phyloP scores from a whole-genome alignment of 139 green algal species.

The Nannochloris sp. region DNA sequence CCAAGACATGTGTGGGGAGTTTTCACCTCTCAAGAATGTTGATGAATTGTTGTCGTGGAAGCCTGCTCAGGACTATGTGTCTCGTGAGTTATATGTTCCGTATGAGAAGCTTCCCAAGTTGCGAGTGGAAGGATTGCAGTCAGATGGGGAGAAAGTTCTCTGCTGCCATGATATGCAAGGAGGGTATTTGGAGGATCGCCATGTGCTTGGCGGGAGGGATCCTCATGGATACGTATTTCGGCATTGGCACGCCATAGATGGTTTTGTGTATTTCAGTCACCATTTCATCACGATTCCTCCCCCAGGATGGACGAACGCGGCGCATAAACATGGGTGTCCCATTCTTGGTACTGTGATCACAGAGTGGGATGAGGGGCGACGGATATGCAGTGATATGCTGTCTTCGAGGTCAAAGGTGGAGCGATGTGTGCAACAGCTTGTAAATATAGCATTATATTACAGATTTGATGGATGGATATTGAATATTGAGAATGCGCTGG shows the following conservation, averaged over 20 bases:
- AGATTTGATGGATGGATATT: constrained; percentile 85
- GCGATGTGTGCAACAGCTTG: constrained; percentile 41
- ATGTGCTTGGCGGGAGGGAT: constrained; percentile 15
- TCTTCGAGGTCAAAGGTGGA: constrained; percentile 9
- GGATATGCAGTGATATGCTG: constrained; percentile 46
- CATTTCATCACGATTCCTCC: constrained; percentile 48
- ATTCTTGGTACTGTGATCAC: constrained; percentile 72
- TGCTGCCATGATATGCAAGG: constrained; percentile 79
- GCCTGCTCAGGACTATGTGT: too few species aligned
- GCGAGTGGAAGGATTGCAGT: not conserved
- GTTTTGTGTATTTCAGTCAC: constrained; percentile 82
- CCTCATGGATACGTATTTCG: constrained; percentile 29
- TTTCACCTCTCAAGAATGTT: too few species aligned
- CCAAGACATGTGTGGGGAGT: too few species aligned
- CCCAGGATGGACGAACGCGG: constrained; percentile 58
- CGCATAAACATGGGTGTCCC: constrained; percentile 57
- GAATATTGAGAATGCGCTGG: constrained; percentile 76
- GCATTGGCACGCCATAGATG: constrained; percentile 56
- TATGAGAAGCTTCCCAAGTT: not conserved
- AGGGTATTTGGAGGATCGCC: constrained; percentile 53
- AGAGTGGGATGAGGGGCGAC: constrained; percentile 51
- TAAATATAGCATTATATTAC: constrained; percentile 39
- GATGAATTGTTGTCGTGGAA: too few species aligned
- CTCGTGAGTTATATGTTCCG: too few species aligned
- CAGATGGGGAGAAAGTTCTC: constrained; percentile 44